Conservation (phyloP, 2,329 filamentous ascomycete species). For the Pseudocercospora vitis region DNA sequence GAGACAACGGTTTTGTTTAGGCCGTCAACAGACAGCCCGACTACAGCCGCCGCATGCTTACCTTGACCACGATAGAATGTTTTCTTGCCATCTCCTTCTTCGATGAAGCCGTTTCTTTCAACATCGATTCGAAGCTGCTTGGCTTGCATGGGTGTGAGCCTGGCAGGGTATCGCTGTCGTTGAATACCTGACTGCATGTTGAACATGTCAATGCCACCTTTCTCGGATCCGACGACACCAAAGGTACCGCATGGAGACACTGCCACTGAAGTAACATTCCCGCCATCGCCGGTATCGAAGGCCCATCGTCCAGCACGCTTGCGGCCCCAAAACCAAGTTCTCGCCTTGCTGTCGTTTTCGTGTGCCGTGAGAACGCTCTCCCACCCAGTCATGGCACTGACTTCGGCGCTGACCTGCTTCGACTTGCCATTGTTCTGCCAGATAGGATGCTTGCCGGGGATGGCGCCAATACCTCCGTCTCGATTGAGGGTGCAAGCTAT, state of each 20-base stretch:
- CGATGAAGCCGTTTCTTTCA: conserved; percentile 31
- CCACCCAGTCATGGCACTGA: conserved; percentile 83
- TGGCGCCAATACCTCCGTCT: conserved; percentile 87
- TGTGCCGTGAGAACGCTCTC: conserved; percentile 96
- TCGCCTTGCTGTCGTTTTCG: conserved; percentile 75
- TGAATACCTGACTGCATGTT: conserved; percentile 92
- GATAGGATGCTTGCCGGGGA: conserved; percentile 73
- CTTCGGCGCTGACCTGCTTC: conserved; percentile 68
- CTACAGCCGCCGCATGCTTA: conserved; percentile 78
- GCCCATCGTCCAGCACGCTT: conserved; percentile 92
- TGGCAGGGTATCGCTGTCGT: conserved; percentile 81
- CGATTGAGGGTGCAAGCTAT: conserved; percentile 90
- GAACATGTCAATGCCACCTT: conserved; percentile 87
- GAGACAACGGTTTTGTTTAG: conserved; percentile 84
- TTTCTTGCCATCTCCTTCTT: conserved; percentile 44
- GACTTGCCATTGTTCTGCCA: conserved; percentile 71
- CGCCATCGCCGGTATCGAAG: conserved; percentile 79
- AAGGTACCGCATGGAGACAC: conserved; percentile 93
- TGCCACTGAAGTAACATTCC: conserved; percentile 78
- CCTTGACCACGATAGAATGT: conserved; percentile 55
- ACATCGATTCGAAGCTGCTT: conserved; percentile 68
- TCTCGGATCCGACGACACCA: conserved; percentile 80
- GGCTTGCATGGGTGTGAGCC: conserved; percentile 73
- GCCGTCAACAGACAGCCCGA: conserved; percentile 83
- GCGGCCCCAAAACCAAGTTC: conserved; percentile 98